Evolutionary conservation across 306 rosid species (phyloP), one percentile per base, ranked within the genome.

Genomic region (Nissolia schottii): DNA sequence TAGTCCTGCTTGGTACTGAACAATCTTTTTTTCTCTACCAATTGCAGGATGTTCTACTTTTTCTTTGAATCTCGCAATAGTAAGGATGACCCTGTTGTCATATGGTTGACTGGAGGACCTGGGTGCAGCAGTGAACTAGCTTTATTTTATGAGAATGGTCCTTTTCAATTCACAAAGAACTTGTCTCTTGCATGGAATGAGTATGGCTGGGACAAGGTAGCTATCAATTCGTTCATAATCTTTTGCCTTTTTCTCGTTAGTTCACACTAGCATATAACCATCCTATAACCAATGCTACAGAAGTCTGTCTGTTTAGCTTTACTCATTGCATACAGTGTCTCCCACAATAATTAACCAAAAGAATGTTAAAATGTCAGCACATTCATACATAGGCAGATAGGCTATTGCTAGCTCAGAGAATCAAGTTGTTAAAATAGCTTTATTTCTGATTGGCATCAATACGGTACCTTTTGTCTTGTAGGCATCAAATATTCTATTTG

Each of bases 81-180:
- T 13, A 83, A 70, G 71, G 68, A 73, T 53, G 96, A 90, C 43
- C 96, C 97, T 0, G 74, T 93, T 24, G 96, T 93, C 22, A 89
- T 93, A 55, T 93, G 98, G 98, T 64, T 94, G 66, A 87, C 91
- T 3, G 99, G 97, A 79, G 99, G 97, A 23, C 99, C 97, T 72
- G 97, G 99, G 10, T 94, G 96, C n/a, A 81, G 99, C 76, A 88
- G 99, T 82, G 97, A 89, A 73, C 73, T 91, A 24, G 97, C 97
- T 73, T 46, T 94, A 87, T 94, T 94, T 57, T 87, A 86, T 45
- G 99, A 94, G 83, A 91, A 94, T 51, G 99, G 99, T 79, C 97
- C 99, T 70, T 94, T 89, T 58, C 87, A 91, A 1, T 67, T 94
- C 43, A 72, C 89, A 57, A 81, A 72, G 20, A 81, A 89, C 77